A percentile compares a stretch with the other conserved stretches of the same genome.
phyloP scores from a whole-genome alignment of 176 grass and related monocot species.

The Musa troglodytarum region DNA sequence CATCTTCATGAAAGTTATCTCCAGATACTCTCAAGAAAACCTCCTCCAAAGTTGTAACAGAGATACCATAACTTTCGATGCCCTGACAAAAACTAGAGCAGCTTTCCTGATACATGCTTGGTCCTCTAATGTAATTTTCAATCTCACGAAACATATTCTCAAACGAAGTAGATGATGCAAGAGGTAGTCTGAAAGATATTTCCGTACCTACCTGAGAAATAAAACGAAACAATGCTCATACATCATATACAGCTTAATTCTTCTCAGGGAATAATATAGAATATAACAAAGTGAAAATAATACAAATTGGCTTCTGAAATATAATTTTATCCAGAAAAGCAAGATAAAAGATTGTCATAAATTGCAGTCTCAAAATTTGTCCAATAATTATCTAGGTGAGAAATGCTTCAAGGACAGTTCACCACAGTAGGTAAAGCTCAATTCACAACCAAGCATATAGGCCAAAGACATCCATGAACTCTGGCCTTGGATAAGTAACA shows the following conservation, averaged over 20 bases:
- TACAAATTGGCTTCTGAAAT: background rate
- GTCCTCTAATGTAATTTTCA: slow-evolving; percentile 25
- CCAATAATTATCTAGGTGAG: no score
- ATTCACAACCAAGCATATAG: no score
- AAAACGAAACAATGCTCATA: background rate
- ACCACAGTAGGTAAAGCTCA: no score
- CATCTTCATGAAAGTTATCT: slow-evolving; percentile 22
- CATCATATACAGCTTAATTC: background rate
- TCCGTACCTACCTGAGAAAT: slow-evolving; percentile 41
- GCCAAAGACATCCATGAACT: no score
- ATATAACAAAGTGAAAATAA: no score
- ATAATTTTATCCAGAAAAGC: background rate
- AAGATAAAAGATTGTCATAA: no score
- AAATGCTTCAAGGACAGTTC: no score
- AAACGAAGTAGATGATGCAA: slow-evolving; percentile 35
- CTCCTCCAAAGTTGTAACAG: slow-evolving; percentile 45
- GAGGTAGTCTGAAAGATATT: slow-evolving; percentile 42
- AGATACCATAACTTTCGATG: slow-evolving; percentile 40
- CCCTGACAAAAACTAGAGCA: slow-evolving; percentile 12
- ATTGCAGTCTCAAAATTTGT: no score
- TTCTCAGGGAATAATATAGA: background rate
- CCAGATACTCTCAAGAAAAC: slow-evolving; percentile 36
- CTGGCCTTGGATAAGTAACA: no score
- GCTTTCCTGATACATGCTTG: slow-evolving; percentile 7
- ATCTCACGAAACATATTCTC: slow-evolving; percentile 43